phyloP scores from a whole-genome alignment of 78 protist species.

The Dictyostelium intermedium region DNA sequence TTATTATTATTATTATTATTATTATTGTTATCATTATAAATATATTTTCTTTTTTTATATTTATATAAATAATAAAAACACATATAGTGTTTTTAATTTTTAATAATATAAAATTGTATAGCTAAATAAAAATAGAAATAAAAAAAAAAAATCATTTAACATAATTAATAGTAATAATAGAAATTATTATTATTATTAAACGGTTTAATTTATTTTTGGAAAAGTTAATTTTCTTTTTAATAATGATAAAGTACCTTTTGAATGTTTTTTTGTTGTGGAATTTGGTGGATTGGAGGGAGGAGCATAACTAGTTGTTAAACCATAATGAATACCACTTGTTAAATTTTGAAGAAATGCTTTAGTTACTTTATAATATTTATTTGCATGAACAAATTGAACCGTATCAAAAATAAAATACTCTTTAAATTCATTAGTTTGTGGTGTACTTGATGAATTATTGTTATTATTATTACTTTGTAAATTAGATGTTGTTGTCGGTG shows the following conservation, averaged over 20 bases:
- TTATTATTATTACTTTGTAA: too few relatives aligned
- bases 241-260: neutral
- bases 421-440: neutral
- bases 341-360: conserved; percentile 20
- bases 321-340: neutral
- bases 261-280: neutral
- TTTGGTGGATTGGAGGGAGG: neutral
- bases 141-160: too few relatives aligned
- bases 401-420: neutral
- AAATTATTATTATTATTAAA: too few relatives aligned
- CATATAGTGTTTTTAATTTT: too few relatives aligned
- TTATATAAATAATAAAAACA: too few relatives aligned
- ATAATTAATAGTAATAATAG: too few relatives aligned
- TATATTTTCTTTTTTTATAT: neutral
- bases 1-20: too few relatives aligned
- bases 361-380: conserved; percentile 24
- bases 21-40: neutral
- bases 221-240: neutral
- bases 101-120: too few relatives aligned
- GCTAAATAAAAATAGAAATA: too few relatives aligned
- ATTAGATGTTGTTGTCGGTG: neutral
- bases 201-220: neutral
- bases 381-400: neutral
- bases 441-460: neutral
- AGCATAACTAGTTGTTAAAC: neutral